Conservation (phyloP, 176 grass and related monocot genomes). For the Oryza glaberrima region DNA sequence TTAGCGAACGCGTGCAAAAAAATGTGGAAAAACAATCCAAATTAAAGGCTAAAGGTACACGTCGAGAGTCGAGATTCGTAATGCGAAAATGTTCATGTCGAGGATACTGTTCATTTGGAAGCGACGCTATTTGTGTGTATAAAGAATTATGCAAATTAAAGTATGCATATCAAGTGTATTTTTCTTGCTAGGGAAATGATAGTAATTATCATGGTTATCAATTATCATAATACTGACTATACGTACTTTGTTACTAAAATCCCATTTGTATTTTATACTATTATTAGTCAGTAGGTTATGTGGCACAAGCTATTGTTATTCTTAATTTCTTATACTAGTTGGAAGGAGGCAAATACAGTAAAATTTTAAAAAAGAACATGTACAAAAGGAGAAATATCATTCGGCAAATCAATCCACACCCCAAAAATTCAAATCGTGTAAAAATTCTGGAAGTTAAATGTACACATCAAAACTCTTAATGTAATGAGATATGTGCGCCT, state of each 20-base stretch:
- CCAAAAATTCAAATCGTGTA: too few relatives aligned
- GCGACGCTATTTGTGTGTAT: neutral
- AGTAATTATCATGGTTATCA: neutral
- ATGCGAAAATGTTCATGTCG: too few relatives aligned
- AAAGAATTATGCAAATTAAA: neutral
- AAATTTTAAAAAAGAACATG: neutral
- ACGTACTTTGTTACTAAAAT: too few relatives aligned
- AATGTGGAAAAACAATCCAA: too few relatives aligned
- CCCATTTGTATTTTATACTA: neutral
- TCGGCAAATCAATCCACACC: constrained; percentile 2
- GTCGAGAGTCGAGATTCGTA: too few relatives aligned
- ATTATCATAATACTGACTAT: neutral
- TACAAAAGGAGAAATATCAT: neutral
- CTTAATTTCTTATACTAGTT: neutral
- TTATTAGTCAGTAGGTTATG: neutral
- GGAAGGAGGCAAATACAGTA: neutral
- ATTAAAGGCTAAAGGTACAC: too few relatives aligned
- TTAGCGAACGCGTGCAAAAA: neutral
- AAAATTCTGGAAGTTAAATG: too few relatives aligned
- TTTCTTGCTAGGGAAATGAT: neutral
- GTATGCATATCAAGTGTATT: neutral
- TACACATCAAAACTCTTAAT: too few relatives aligned
- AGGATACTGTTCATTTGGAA: neutral
- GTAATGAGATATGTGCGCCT: too few relatives aligned
- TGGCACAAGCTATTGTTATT: neutral